Conservation (phyloP, 768 basidiomycete genomes). For the Rhizopogon sp. region DNA sequence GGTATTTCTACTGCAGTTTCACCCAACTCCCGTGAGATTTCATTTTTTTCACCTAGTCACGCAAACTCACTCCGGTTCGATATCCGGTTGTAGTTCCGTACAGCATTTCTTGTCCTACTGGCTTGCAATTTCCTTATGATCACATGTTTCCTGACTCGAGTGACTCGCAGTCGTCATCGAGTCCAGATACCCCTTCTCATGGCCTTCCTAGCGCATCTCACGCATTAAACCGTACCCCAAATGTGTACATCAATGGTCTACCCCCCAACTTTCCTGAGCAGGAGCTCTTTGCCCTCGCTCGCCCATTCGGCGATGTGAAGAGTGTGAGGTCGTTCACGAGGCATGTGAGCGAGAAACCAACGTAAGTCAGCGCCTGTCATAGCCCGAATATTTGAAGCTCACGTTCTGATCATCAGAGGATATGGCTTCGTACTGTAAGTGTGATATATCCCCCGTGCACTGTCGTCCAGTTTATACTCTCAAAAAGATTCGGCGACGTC, state of each 20-base stretch:
- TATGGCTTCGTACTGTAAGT: slow-evolving; percentile 78
- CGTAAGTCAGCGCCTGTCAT: slow-evolving; percentile 30
- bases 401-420: slow-evolving; percentile 39
- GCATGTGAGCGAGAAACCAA: slow-evolving; percentile 68
- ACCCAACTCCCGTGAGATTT: slow-evolving; percentile 22
- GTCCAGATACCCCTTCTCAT: slow-evolving; percentile 11
- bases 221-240: slow-evolving; percentile 44
- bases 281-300: slow-evolving; percentile 64
- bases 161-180: slow-evolving; percentile 11
- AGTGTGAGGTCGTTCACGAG: slow-evolving; percentile 84
- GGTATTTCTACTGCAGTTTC: slow-evolving; percentile 6
- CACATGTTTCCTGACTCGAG: slow-evolving; percentile 6
- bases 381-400: slow-evolving; percentile 1
- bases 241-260: slow-evolving; percentile 86
- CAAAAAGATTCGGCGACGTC: slow-evolving; percentile 57
- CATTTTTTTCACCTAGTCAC: slow-evolving; percentile 3
- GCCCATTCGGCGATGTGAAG: slow-evolving; percentile 66
- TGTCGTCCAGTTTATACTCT: not conserved
- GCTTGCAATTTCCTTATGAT: slow-evolving; percentile 9
- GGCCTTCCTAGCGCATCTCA: slow-evolving; percentile 2
- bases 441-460: not conserved
- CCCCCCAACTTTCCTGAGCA: slow-evolving; percentile 82
- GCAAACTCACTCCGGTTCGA: not conserved
- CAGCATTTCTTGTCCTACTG: slow-evolving; percentile 14
- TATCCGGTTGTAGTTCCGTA: slow-evolving; percentile 18